phyloP scores from a whole-genome alignment of 331 rosid species.

The Cydonia oblonga region DNA sequence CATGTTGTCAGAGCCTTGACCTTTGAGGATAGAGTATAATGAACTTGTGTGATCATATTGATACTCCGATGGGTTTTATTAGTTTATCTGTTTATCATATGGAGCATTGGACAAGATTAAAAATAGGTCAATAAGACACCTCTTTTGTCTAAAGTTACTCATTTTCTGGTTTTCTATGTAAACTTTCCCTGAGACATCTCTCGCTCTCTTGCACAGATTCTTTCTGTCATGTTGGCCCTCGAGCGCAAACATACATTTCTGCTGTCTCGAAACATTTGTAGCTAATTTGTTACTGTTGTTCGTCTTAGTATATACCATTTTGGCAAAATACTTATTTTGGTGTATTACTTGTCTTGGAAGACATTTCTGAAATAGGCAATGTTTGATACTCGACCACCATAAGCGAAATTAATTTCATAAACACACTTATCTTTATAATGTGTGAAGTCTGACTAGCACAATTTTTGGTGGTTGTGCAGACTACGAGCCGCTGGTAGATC shows the following conservation, averaged over 20 bases:
- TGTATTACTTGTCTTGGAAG: neutral
- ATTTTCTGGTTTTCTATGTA: neutral
- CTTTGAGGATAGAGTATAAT: neutral
- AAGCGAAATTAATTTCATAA: neutral
- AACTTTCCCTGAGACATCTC: neutral
- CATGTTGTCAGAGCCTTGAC: neutral
- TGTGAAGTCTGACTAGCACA: neutral
- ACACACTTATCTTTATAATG: neutral
- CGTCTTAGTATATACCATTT: neutral
- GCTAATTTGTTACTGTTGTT: neutral
- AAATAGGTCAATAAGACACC: neutral
- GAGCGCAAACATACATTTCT: neutral
- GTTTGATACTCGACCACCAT: neutral
- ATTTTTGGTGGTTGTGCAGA: slow-evolving; percentile 33
- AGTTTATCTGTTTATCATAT: neutral
- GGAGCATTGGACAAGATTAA: neutral
- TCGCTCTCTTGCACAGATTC: neutral
- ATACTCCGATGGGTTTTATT: neutral
- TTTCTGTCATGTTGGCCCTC: neutral
- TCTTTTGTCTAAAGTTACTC: neutral
- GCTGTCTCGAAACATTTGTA: neutral
- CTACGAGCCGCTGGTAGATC: slow-evolving; percentile 63
- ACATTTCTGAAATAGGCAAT: neutral
- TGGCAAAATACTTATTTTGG: neutral
- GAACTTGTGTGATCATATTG: neutral